Percentiles rank a stretch among this genome's conserved stretches.
These are phyloP conservation scores for Allium sativum DNA, from an alignment of 106 monocot species.

Conservation along the genomic window DNA sequence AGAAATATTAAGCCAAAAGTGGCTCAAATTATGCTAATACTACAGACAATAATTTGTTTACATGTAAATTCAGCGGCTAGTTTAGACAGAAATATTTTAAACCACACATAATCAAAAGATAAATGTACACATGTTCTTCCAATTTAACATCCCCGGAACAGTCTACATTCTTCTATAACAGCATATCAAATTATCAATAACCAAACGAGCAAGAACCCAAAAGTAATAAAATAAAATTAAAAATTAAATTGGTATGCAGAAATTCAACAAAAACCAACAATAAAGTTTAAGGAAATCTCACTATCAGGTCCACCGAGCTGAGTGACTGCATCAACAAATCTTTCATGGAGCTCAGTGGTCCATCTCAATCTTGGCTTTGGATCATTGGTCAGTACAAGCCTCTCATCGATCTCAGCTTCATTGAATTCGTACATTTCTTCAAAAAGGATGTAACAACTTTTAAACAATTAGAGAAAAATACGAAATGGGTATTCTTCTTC, in stretches of 20 bases:
- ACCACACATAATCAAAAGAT: too few species aligned
- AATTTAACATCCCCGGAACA: too few species aligned
- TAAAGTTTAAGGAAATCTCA: conserved; percentile 13
- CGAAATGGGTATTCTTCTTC: neutral
- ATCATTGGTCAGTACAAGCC: conserved; percentile 19
- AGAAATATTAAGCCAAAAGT: too few species aligned
- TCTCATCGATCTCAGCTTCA: conserved; percentile 7
- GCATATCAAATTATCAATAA: too few species aligned
- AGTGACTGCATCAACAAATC: conserved; percentile 64
- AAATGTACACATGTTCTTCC: too few species aligned
- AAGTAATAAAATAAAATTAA: neutral
- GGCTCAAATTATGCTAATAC: too few species aligned
- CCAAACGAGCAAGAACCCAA: too few species aligned
- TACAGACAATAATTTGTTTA: too few species aligned
- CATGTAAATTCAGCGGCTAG: too few species aligned
- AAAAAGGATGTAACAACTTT: neutral
- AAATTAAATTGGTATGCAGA: neutral
- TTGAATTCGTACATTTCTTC: conserved; percentile 3
- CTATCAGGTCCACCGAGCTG: conserved; percentile 78
- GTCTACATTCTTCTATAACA: too few species aligned
- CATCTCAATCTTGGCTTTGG: conserved; percentile 70
- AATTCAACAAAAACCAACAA: neutral
- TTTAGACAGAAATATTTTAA: too few species aligned
- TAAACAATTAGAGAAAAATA: neutral
- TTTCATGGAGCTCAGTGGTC: conserved; percentile 68